Base-by-base conservation (phyloP, 805 yeast species). In the Barnettozyma botsteinii region DNA sequence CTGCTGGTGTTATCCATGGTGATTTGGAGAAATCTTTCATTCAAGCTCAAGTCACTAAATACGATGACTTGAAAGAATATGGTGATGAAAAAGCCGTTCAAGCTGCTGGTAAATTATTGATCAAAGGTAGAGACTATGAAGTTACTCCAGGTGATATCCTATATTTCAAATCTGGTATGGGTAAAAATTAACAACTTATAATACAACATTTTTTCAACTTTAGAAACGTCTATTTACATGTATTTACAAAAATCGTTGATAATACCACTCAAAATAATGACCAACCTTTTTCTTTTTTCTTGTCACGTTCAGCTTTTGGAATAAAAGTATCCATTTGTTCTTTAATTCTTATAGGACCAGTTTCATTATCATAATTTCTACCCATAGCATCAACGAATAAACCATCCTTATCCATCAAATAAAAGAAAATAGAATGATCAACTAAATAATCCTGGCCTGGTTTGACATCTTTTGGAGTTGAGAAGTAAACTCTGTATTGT, bases 341-440 rank as follows among this genome's bases (percentile, higher is more conserved):
- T 50, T 73, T 73, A 49, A 93, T 85, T 63, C 85, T 85, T 30
- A 73, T 77, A 13, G 80, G 81, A 21, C 94, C 96, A 46, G 81
- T 80, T 17, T 69, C 72, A 20, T 88, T 89, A 42, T 81, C 85
- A 51, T 81, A 85, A 55, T 91, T 91, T 61, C 95, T 80, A 40
- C 98, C 98, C 50, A 91, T 69, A 7, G 93, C 98, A 60, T 91
- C 96, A 35, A 91, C 84, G 57, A 87, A 93, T 57, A 86, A 79
- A 35, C 98, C 98, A 59, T 93, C 96, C n/a, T 96, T 89, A 60
- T 93, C 98, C 97, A 93, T 91, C 53, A 93, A 68, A 57, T 93
- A 93, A 65, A 91, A 91, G 76, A 93, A 93, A 43, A 93, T 88
- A 4, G 98, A 91, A 64, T 93, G 98, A 59, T 93, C 98, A 24